Conservation (phyloP, 225 moss, liverwort and hornwort species). For the Rhytidiadelphus loreus region DNA sequence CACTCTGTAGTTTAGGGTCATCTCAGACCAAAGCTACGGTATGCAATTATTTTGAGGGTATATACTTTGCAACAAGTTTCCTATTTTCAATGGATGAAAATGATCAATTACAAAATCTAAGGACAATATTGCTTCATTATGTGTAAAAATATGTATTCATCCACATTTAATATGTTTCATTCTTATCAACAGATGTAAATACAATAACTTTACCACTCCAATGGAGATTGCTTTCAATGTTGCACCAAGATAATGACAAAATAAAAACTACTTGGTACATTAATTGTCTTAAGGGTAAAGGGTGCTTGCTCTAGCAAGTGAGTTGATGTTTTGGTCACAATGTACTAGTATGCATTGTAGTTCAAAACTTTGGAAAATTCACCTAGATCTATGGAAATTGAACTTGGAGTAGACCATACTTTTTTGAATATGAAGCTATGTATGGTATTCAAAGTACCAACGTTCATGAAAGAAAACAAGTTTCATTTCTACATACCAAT, state of each 20-base stretch:
- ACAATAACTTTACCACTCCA: background rate
- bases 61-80: background rate
- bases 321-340: background rate
- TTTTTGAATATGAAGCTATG: background rate
- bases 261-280: background rate
- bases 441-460: background rate
- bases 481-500: background rate
- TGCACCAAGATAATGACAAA: background rate
- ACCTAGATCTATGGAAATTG: background rate
- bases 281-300: background rate
- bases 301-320: no score
- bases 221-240: rapidly evolving
- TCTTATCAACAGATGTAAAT: no score
- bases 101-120: rapidly evolving
- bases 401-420: no score
- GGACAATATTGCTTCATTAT: rapidly evolving
- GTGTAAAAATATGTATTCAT: background rate
- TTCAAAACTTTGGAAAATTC: background rate
- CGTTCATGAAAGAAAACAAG: background rate
- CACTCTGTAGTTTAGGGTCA: no score
- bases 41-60: background rate
- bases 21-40: no score
- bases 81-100: background rate
- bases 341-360: background rate
- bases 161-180: background rate